Percentiles rank a stretch among this genome's conserved stretches.
Evolutionary conservation across 495 filamentous ascomycete species (phyloP).

Genomic region (Tuber borchii): DNA sequence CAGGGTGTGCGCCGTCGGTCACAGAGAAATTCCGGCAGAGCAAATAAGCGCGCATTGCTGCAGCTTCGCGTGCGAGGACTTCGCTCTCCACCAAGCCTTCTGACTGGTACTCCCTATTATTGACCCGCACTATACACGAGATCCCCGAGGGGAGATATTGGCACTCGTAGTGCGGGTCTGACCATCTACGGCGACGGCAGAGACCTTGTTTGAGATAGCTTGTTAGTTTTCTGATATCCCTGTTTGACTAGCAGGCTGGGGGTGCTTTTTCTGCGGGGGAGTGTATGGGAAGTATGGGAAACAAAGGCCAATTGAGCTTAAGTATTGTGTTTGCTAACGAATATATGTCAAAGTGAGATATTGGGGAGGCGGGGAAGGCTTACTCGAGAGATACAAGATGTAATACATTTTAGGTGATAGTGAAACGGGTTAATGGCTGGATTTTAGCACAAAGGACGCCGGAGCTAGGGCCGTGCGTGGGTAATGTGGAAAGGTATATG

Average conservation of each 20-base stretch:
- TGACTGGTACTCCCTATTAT: slow-evolving; percentile 92
- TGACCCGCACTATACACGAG: slow-evolving; percentile 87
- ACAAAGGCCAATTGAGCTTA: neutral
- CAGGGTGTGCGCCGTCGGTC: slow-evolving; percentile 62
- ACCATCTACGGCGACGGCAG: slow-evolving; percentile 92
- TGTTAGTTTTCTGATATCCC: slow-evolving; percentile 44
- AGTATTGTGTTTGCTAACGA: slow-evolving; percentile 1
- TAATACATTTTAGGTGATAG: slow-evolving; percentile 34
- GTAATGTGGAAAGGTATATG: neutral
- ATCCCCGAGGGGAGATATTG: slow-evolving; percentile 66
- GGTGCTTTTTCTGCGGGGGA: neutral
- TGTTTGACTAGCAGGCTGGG: slow-evolving; percentile 27
- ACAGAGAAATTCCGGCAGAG: slow-evolving; percentile 98
- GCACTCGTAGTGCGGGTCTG: slow-evolving; percentile 81
- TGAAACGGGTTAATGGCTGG: neutral
- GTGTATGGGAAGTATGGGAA: neutral
- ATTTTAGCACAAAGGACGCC: neutral
- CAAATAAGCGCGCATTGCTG: slow-evolving; percentile 93
- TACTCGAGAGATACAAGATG: slow-evolving; percentile 42
- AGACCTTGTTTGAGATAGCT: slow-evolving; percentile 61
- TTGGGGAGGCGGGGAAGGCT: slow-evolving; percentile 11
- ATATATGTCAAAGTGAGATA: neutral
- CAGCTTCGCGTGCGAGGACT: slow-evolving; percentile 80
- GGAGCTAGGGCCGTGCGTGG: neutral
- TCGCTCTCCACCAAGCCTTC: slow-evolving; percentile 76